phyloP scores from a whole-genome alignment of 345 rosid species.

The Rhodomyrtus tomentosa region DNA sequence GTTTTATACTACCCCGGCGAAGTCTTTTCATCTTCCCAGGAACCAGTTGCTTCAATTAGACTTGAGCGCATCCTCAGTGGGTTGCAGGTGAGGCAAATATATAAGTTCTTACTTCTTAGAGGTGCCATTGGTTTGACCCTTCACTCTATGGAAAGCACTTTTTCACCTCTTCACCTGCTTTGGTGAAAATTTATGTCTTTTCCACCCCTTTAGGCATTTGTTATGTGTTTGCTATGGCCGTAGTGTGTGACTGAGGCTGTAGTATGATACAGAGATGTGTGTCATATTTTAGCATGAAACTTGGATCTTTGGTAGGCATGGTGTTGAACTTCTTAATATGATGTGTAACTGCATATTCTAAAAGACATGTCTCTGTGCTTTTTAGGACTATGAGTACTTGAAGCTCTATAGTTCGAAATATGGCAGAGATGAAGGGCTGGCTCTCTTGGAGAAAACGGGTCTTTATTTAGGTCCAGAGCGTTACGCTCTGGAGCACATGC shows the following conservation, averaged over 20 bases:
- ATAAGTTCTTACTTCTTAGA: background rate
- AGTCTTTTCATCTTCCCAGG: constrained; percentile 75
- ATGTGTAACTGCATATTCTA: background rate
- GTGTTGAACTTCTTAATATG: background rate
- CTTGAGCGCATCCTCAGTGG: constrained; percentile 92
- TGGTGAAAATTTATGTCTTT: background rate
- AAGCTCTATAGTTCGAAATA: constrained; percentile 61
- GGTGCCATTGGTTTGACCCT: background rate
- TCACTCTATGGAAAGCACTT: background rate
- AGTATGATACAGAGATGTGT: background rate
- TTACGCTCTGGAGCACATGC: constrained; percentile 76
- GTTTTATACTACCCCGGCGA: constrained; percentile 86
- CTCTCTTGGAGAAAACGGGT: constrained; percentile 80
- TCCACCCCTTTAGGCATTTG: background rate
- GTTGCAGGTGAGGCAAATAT: constrained; percentile 49
- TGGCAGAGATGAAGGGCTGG: constrained; percentile 66
- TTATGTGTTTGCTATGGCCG: background rate
- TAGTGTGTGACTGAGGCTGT: background rate
- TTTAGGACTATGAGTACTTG: constrained; percentile 76
- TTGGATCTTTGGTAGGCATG: background rate
- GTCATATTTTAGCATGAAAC: background rate
- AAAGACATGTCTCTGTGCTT: background rate
- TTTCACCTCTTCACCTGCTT: background rate
- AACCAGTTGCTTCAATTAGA: constrained; percentile 82
- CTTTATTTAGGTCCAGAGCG: constrained; percentile 84